Percentiles rank a stretch among this genome's conserved stretches.
These are phyloP conservation scores for Kalmusia sp. DNA, from an alignment of 2,329 filamentous ascomycete genomes.

Conservation along the genomic window DNA sequence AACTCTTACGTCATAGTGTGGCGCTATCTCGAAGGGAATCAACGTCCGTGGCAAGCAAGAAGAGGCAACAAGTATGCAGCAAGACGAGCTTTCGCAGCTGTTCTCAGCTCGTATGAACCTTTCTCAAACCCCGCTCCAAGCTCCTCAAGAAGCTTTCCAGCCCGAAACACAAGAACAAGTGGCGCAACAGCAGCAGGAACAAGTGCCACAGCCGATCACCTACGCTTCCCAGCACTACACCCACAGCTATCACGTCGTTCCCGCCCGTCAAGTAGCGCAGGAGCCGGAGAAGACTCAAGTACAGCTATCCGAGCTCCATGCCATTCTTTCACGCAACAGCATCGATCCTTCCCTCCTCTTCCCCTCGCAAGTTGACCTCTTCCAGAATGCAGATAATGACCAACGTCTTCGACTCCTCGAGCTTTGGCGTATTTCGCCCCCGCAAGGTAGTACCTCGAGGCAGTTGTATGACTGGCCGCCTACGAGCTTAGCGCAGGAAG, in stretches of 20 bases:
- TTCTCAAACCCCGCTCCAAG: slow-evolving; percentile 41
- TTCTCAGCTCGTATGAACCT: slow-evolving; percentile 80
- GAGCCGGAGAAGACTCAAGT: slow-evolving; percentile 42
- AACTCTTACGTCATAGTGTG: slow-evolving; percentile 53
- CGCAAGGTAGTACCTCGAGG: slow-evolving; percentile 50
- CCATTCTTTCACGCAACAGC: slow-evolving; percentile 68
- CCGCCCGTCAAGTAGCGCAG: slow-evolving; percentile 36
- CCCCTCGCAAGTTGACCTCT: slow-evolving; percentile 77
- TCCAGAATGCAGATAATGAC: slow-evolving; percentile 74
- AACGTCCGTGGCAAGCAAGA: slow-evolving; percentile 46
- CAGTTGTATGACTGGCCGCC: slow-evolving; percentile 60
- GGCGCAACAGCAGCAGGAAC: slow-evolving; percentile 24
- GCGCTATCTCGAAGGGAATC: slow-evolving; percentile 50
- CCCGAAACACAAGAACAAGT: slow-evolving; percentile 18
- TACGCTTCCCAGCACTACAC: slow-evolving; percentile 88
- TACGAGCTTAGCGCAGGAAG: slow-evolving; percentile 62
- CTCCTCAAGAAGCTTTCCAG: slow-evolving; percentile 59
- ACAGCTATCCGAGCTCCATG: slow-evolving; percentile 55
- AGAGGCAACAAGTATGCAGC: slow-evolving; percentile 60
- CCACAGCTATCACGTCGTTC: slow-evolving; percentile 73
- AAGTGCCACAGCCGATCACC: slow-evolving; percentile 58
- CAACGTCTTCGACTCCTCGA: slow-evolving; percentile 80
- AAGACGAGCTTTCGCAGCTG: slow-evolving; percentile 83
- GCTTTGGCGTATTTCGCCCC: slow-evolving; percentile 84
- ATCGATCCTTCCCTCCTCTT: slow-evolving; percentile 75